Conservation (phyloP, 495 filamentous ascomycete genomes). For the Acidiella bohemica region DNA sequence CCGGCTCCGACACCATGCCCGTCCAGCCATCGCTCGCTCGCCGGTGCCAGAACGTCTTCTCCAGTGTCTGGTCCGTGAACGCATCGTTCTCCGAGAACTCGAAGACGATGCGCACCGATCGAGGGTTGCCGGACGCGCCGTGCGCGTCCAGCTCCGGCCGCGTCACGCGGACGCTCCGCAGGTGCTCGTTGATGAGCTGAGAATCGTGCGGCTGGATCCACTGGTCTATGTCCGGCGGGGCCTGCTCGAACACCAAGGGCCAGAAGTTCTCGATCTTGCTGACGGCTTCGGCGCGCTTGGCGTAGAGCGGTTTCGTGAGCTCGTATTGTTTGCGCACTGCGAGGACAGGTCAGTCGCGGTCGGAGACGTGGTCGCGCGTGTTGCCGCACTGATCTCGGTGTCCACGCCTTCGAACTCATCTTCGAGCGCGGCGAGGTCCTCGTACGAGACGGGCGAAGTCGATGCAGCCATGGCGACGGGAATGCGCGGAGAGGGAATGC, state of each 20-base stretch:
- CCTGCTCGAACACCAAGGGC: constrained; percentile 72
- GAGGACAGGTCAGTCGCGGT: neutral
- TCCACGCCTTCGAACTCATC: constrained; percentile 56
- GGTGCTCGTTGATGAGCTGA: constrained; percentile 44
- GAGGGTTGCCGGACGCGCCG: constrained; percentile 32
- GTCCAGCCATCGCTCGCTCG: constrained; percentile 47
- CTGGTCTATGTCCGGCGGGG: constrained; percentile 69
- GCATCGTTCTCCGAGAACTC: constrained; percentile 55
- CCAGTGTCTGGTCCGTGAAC: constrained; percentile 59
- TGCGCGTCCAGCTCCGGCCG: constrained; percentile 58
- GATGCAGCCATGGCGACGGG: no score
- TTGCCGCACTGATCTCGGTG: constrained; percentile 49
- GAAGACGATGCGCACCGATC: constrained; percentile 48
- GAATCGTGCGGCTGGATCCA: constrained; percentile 70
- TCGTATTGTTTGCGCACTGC: constrained; percentile 45
- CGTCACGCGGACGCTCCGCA: constrained; percentile 51
- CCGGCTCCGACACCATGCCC: constrained; percentile 71
- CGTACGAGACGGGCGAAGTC: constrained; percentile 26
- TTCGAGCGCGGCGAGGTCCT: constrained; percentile 30
- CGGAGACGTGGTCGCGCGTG: neutral
- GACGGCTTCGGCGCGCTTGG: constrained; percentile 54
- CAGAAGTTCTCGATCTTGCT: constrained; percentile 70
- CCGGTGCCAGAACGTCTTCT: constrained; percentile 83
- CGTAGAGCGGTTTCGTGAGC: constrained; percentile 46
- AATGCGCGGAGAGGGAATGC: no score